These are phyloP conservation scores for Trypanosoma theileri DNA, from an alignment of 208 protist species.

Conservation along the genomic window DNA sequence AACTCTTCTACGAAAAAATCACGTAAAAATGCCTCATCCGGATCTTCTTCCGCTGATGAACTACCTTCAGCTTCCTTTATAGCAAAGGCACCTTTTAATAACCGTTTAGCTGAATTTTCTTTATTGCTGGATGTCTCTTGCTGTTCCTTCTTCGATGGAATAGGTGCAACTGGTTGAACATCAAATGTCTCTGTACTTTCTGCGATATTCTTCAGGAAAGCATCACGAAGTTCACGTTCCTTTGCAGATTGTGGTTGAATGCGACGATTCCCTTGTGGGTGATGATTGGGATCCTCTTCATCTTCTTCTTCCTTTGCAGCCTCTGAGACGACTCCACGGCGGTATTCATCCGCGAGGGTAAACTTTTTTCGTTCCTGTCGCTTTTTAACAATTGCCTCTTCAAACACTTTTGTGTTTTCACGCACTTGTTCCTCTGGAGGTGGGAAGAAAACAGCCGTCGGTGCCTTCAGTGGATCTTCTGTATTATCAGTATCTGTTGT, in stretches of 20 bases:
- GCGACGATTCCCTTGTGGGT: conserved; percentile 11
- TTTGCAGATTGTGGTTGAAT: conserved; percentile 66
- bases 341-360: conserved; percentile 84
- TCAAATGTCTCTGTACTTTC: conserved; percentile 55
- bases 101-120: conserved; percentile 11
- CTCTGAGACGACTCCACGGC: conserved; percentile 48
- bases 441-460: conserved; percentile 66
- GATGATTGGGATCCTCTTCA: conserved; percentile 4
- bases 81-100: conserved; percentile 25
- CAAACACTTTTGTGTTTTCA: conserved; percentile 61
- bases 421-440: conserved; percentile 67
- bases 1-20: conserved; percentile 80
- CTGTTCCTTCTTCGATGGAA: conserved; percentile 5
- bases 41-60: conserved; percentile 10
- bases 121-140: not conserved
- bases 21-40: conserved; percentile 56
- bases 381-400: conserved; percentile 42
- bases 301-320: conserved; percentile 32
- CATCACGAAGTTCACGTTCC: conserved; percentile 58
- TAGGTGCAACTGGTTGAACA: conserved; percentile 18
- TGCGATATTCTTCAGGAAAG: conserved; percentile 67
- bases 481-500: conserved; percentile 14
- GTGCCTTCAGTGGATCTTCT: conserved; percentile 16
- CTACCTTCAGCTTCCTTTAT: conserved; percentile 13
- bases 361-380: conserved; percentile 36